Evolutionary conservation across 345 rosid species (phyloP), one percentile per base, ranked within the genome.

Genomic region (Aquilaria yunnanensis): DNA sequence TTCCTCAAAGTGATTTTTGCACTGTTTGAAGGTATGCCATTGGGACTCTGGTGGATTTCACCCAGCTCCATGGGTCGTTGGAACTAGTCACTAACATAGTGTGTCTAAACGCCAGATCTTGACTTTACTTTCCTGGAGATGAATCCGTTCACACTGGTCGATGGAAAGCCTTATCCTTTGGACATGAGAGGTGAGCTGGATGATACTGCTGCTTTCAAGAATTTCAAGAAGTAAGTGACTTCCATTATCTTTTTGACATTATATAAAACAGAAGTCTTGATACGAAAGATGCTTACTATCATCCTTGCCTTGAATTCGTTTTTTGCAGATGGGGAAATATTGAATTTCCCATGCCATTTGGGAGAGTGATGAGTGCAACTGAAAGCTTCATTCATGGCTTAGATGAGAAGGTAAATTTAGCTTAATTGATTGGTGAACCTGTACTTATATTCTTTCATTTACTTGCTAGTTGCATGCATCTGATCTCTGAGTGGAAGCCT

Each of bases 121-220:
- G 99, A 94, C 82, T 90, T 94, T 79, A 90, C 96, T 50, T 90
- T 90, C 85, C 84, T 94, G 29, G 99, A 94, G 84, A 94, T 94
- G 99, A 90, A 94, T 74, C 99, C 99, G 52, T 94, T 94, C 70
- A 72, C 99, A 33, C 71, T 94, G 70, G 91, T 90, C 71, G 80
- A 88, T 59, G 89, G 91, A 67, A 94, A 84, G 82, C 99, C 97
- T 70, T 94, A 94, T 80, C 97, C 96, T 60, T 67, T 88, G 81
- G 99, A 94, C 73, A 90, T 90, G 96, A 88, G 99, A 77, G 96
- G 99, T 66, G 97, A 94, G 78, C 91, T 94, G 59, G 96, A 94
- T 62, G 97, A 90, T 76, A 94, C 97, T 62, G 97, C 99, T 70
- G 79, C 96, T 73, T 88, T 88, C 83, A 94, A 94, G 81, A 94